Base-by-base conservation (phyloP, 2,329 filamentous ascomycete species). In the Fusarium sp. region DNA sequence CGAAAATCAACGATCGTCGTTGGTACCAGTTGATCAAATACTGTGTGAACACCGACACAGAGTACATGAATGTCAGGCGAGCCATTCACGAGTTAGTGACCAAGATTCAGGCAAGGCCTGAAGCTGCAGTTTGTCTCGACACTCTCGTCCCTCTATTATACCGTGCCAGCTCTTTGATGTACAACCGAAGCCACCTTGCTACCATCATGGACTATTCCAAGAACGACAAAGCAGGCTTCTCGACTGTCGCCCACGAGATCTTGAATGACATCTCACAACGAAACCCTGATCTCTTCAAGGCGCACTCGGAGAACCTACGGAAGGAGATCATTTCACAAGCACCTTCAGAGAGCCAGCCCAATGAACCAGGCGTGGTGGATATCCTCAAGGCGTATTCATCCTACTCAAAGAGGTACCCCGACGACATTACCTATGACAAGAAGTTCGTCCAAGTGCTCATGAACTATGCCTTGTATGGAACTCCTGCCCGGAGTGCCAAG, bases 301-400 rank as follows among this genome's bases (percentile, higher is more conserved):
- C 93, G 3, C 95, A 98, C 72, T 92, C 98, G 8, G 92, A 94
- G 65, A 94, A 97, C 67, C 88, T 99, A 48, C 97, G 94, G 81
- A 94, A 93, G 76, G 91, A 94, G 62, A 87, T 99, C 20, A 89
- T 94, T 70, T 88, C 93, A 27, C 91, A 94, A 75, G 92, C 93
- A 2, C 96, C 96, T 1, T 90, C 88, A 6, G 85, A 88, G 22
- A 88, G 84, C 20, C 88, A 87, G 55, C 77, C 86, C 3, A 94
- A 94, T 67, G 92, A 95, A 56, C 80, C 88, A 2, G 86, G 88
- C 5, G 91, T 93, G n/a, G 93, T 96, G 14, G 93, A 98, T 75
- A 95, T 95, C 3, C 85, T 99, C 62, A 98, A 97, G 78, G 95
- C 97, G 4, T 98, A 96, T 78, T 92, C 95, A 12, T 94, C 92